Conservation (phyloP, 768 basidiomycete species). For the Hygrophoropsis aurantiaca region DNA sequence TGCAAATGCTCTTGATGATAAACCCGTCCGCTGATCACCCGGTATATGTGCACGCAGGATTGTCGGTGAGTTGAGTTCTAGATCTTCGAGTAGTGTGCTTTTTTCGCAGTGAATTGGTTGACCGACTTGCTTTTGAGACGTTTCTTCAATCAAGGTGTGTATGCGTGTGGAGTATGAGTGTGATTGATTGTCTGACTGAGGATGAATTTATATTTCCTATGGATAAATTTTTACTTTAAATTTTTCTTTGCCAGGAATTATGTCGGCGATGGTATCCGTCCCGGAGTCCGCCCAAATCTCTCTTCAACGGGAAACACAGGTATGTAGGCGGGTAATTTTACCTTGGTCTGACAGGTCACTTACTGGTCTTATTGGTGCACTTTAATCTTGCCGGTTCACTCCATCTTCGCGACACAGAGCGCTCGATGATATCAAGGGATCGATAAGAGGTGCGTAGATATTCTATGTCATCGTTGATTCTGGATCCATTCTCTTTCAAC, state of each 20-base stretch:
- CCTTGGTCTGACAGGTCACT: no score
- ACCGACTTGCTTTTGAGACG: constrained; percentile 63
- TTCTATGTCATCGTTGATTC: neutral
- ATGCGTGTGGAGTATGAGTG: neutral
- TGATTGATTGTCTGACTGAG: constrained; percentile 1
- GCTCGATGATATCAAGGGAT: constrained; percentile 75
- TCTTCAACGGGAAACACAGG: constrained; percentile 57
- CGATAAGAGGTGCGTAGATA: constrained; percentile 59
- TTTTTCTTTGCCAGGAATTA: constrained; percentile 61
- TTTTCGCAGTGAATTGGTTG: constrained; percentile 1
- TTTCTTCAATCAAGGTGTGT: constrained; percentile 76
- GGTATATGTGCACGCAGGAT: no score
- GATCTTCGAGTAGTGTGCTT: neutral
- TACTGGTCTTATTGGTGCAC: no score
- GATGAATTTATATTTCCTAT: no score
- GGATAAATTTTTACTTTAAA: no score
- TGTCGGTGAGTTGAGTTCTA: constrained; percentile 62
- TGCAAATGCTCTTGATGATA: constrained; percentile 19
- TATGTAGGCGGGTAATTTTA: constrained; percentile 26
- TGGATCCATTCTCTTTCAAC: neutral
- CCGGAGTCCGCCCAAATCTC: constrained; percentile 14
- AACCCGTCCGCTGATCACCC: constrained; percentile 1
- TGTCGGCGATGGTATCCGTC: constrained; percentile 70
- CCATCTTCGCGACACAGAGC: constrained; percentile 49
- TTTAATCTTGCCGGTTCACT: neutral